A percentile compares a stretch with the other conserved stretches of the same genome.
These are phyloP conservation scores for Rhizophlyctis rosea DNA, from an alignment of 192 early-diverging fungal genomes.

Conservation along the genomic window DNA sequence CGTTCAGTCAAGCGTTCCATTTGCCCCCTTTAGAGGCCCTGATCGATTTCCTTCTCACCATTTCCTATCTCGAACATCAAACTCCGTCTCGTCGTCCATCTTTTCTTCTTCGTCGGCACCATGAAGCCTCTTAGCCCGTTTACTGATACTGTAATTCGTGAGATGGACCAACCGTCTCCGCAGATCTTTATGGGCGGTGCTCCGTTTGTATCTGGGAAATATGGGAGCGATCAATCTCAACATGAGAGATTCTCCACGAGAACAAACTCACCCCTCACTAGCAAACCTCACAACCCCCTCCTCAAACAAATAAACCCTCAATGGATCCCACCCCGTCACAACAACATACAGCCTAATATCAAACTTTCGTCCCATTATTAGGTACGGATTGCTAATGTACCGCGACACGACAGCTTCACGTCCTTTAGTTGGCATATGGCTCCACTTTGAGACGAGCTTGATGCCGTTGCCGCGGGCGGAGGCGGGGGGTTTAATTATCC, in stretches of 20 bases:
- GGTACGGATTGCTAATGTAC: conserved; percentile 47
- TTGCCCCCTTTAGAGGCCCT: no score
- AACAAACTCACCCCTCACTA: no score
- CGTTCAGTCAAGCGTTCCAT: no score
- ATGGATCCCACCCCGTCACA: conserved; percentile 50
- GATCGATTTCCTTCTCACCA: no score
- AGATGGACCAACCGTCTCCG: no score
- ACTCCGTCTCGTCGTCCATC: conserved; percentile 47
- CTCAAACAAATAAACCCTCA: conserved; percentile 53
- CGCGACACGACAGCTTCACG: no score
- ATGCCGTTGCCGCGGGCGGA: conserved; percentile 49
- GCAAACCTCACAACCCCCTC: conserved; percentile 62
- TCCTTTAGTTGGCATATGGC: no score
- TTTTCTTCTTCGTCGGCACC: conserved; percentile 24
- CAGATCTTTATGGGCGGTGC: no score
- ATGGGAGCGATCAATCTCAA: conserved; percentile 33
- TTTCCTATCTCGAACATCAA: no score
- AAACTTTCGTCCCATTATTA: conserved; percentile 59
- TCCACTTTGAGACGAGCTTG: no score
- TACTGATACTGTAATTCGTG: conserved; percentile 66
- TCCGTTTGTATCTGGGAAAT: conserved; percentile 46
- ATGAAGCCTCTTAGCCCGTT: conserved; percentile 45
- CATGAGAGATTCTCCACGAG: no score
- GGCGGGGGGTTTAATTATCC: conserved; percentile 55
- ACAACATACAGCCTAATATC: conserved; percentile 61